These are phyloP conservation scores for Paracoccidioides lutzii DNA, from an alignment of 2,329 filamentous ascomycete species.

Conservation along the genomic window DNA sequence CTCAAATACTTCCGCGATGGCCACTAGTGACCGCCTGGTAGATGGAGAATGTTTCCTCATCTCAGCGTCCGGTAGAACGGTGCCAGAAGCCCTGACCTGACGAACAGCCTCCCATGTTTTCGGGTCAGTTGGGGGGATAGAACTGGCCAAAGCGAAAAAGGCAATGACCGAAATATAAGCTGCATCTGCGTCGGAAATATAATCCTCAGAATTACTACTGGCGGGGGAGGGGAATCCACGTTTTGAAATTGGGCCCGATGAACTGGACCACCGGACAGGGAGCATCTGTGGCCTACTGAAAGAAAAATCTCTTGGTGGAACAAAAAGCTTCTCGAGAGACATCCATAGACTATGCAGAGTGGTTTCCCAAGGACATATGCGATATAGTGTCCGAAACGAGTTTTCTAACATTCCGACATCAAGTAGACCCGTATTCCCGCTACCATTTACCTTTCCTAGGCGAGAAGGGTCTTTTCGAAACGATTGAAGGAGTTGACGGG, in stretches of 20 bases:
- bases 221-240: background rate
- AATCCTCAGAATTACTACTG: conserved; percentile 13
- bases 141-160: conserved; percentile 27
- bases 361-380: conserved; percentile 29
- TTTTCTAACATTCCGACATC: conserved; percentile 19
- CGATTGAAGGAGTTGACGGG: conserved; percentile 28
- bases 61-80: conserved; percentile 25
- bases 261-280: conserved; percentile 17
- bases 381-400: conserved; percentile 24
- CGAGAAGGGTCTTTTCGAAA: conserved; percentile 19
- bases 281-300: conserved; percentile 6
- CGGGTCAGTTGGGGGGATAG: conserved; percentile 25
- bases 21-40: conserved; percentile 21
- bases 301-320: conserved; percentile 26
- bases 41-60: conserved; percentile 22
- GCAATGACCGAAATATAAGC: conserved; percentile 27
- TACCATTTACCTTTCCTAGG: background rate
- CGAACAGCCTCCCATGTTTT: conserved; percentile 29
- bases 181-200: conserved; percentile 27
- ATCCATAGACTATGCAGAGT: conserved; percentile 31
- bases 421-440: conserved; percentile 4
- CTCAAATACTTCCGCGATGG: conserved; percentile 34
- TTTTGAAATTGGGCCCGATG: conserved; percentile 5
- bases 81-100: conserved; percentile 30
- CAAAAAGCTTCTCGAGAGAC: conserved; percentile 27